Evolutionary conservation across 495 filamentous ascomycete species (phyloP).

Genomic region (Podospora conica): DNA sequence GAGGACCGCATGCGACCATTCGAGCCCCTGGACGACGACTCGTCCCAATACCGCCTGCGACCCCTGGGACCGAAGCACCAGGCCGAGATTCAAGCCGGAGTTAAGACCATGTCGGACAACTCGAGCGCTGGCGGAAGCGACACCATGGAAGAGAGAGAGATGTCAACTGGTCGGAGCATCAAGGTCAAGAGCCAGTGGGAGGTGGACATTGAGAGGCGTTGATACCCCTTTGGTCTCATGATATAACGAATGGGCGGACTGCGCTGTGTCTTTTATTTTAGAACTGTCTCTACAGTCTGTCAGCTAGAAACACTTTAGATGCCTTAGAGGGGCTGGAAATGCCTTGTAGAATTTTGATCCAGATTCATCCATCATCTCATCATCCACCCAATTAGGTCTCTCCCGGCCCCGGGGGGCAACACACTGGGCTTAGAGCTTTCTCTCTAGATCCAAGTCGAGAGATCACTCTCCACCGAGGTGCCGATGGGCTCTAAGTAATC

Average conservation of each 20-base stretch:
- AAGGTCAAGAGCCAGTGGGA: background rate
- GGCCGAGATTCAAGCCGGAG: background rate
- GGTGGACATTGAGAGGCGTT: background rate
- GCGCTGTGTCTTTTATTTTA: background rate
- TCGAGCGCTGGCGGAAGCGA: background rate
- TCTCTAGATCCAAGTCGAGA: too few species aligned
- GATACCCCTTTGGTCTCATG: background rate
- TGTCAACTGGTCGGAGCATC: background rate
- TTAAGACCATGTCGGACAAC: background rate
- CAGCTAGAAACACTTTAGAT: background rate
- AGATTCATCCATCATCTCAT: background rate
- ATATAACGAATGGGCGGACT: background rate
- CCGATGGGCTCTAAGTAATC: background rate
- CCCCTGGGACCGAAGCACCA: constrained; percentile 2
- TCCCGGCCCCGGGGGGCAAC: too few species aligned
- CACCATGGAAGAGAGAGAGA: background rate
- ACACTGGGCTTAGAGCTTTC: background rate
- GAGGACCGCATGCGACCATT: constrained; percentile 2
- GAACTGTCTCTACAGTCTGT: background rate
- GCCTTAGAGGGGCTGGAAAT: background rate
- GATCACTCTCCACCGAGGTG: background rate
- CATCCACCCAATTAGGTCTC: too few species aligned
- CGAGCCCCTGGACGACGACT: constrained; percentile 3
- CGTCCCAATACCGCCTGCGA: constrained; percentile 8
- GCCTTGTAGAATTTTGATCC: background rate